Percentiles rank a stretch among this genome's conserved stretches.
phyloP scores from a whole-genome alignment of 1,284 basidiomycete genomes.

The Chondrostereum purpureum region DNA sequence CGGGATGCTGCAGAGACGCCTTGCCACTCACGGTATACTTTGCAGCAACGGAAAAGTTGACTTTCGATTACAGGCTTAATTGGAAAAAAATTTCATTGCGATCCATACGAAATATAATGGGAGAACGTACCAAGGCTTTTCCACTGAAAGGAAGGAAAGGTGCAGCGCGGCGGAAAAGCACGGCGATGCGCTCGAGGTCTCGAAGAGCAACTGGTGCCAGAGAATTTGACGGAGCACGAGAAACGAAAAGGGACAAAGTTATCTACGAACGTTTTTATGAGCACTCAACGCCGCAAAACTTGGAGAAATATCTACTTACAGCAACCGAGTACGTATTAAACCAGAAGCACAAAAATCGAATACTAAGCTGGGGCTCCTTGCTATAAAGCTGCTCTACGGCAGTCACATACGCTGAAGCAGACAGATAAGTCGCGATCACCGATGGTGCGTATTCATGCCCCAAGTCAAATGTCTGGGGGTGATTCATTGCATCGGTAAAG shows the following conservation, averaged over 20 bases:
- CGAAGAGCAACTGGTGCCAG: constrained; percentile 45
- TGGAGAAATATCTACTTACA: constrained; percentile 34
- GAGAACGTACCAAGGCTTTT: constrained; percentile 39
- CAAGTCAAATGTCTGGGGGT: constrained; percentile 52
- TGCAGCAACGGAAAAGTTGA: constrained; percentile 37
- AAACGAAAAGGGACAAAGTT: constrained; percentile 54
- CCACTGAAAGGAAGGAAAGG: constrained; percentile 39
- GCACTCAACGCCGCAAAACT: neutral
- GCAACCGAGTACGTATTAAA: constrained; percentile 74
- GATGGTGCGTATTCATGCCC: constrained; percentile 64
- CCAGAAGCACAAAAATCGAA: constrained; percentile 71
- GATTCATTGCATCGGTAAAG: constrained; percentile 64
- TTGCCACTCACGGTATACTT: constrained; percentile 30
- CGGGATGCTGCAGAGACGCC: constrained; percentile 1
- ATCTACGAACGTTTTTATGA: constrained; percentile 42
- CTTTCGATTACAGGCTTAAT: constrained; percentile 44
- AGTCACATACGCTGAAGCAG: constrained; percentile 56
- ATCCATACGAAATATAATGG: constrained; percentile 1
- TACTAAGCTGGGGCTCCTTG: constrained; percentile 55
- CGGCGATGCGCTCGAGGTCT: constrained; percentile 41
- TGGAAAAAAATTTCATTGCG: constrained; percentile 1
- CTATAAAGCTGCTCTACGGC: constrained; percentile 55
- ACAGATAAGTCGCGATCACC: constrained; percentile 63
- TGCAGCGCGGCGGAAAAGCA: constrained; percentile 40
- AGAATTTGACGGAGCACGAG: constrained; percentile 44